Percentiles rank a stretch among this genome's conserved stretches.
phyloP scores from a whole-genome alignment of 163 green algal species.

The Chloromonas sp. region DNA sequence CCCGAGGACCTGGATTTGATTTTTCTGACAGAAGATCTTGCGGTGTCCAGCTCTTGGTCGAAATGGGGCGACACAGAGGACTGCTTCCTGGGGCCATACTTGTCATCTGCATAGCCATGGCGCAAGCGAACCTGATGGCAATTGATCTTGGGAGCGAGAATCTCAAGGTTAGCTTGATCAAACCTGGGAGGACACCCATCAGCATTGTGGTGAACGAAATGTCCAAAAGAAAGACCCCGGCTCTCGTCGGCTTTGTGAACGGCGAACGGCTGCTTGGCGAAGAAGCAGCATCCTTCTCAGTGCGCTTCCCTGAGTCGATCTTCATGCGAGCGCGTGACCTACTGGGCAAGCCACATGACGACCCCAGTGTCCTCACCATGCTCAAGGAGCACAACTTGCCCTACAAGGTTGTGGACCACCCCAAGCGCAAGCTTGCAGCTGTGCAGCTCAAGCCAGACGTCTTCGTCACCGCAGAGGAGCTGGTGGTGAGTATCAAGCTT shows the following conservation, averaged over 20 bases:
- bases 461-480: constrained; percentile 62
- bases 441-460: constrained; percentile 43
- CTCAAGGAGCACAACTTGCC: constrained; percentile 55
- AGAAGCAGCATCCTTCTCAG: constrained; percentile 68
- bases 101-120: too few relatives aligned
- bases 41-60: too few relatives aligned
- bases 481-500: constrained; percentile 49
- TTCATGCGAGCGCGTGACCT: constrained; percentile 64
- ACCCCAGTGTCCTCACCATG: constrained; percentile 46
- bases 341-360: constrained; percentile 56
- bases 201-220: constrained; percentile 95
- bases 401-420: constrained; percentile 62
- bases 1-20: too few relatives aligned
- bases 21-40: too few relatives aligned
- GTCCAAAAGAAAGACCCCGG: constrained; percentile 83
- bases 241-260: constrained; percentile 75
- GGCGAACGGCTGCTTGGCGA: constrained; percentile 82
- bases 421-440: constrained; percentile 41
- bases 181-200: constrained; percentile 81
- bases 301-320: constrained; percentile 66
- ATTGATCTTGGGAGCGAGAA: constrained; percentile 93
- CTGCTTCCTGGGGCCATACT: too few relatives aligned
- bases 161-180: constrained; percentile 90
- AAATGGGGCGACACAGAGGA: too few relatives aligned
- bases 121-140: constrained; percentile 64